phyloP scores from a whole-genome alignment of 345 rosid genomes.

The Citrus reticulata region DNA sequence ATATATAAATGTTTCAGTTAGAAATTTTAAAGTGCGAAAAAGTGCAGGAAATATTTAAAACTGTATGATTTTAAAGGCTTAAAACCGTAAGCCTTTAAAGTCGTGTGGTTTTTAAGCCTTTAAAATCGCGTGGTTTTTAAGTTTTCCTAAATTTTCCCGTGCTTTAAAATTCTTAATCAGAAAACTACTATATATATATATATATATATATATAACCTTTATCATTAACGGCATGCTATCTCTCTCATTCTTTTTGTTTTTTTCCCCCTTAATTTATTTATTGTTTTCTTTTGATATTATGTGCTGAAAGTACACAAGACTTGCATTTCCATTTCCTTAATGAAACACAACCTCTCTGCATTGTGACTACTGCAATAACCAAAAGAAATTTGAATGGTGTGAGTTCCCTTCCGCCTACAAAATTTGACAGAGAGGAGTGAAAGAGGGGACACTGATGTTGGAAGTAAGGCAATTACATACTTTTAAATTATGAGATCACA shows the following conservation, averaged over 20 bases:
- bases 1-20: no score
- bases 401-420: neutral
- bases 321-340: no score
- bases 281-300: neutral
- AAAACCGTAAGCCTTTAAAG: no score
- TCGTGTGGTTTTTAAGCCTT: no score
- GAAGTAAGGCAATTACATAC: neutral
- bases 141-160: rapidly evolving
- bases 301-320: neutral
- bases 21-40: no score
- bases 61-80: no score
- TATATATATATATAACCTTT: no score
- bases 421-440: neutral
- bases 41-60: no score
- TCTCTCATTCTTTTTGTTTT: neutral
- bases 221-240: neutral
- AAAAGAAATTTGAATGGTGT: neutral
- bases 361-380: neutral
- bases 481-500: neutral
- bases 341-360: neutral
- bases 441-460: neutral
- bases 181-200: no score
- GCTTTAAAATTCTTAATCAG: no score
- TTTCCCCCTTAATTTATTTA: no score
- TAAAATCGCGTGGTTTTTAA: no score